Conservation (phyloP, 306 rosid genomes). For the Fagus sylvatica region DNA sequence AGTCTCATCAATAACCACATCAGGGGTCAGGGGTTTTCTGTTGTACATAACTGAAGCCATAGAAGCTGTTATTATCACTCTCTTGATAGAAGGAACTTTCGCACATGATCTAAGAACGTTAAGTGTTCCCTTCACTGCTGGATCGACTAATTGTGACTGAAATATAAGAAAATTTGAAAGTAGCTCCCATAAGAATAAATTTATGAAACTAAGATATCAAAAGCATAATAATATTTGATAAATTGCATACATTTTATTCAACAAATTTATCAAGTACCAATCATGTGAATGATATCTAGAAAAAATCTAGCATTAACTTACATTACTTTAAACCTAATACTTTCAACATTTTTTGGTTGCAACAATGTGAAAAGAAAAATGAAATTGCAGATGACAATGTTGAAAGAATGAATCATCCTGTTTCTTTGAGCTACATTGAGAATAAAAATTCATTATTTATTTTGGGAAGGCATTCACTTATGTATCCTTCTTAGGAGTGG, state of each 20-base stretch:
- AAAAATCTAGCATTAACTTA: neutral
- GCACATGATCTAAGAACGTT: constrained; percentile 26
- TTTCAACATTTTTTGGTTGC: neutral
- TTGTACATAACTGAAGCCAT: neutral
- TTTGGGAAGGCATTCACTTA: neutral
- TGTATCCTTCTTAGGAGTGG: neutral
- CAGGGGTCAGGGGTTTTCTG: constrained; percentile 18
- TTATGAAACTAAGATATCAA: neutral
- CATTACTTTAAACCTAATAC: neutral
- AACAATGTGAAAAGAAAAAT: neutral
- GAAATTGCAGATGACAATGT: neutral
- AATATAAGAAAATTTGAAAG: neutral
- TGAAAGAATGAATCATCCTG: neutral
- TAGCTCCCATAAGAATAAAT: neutral
- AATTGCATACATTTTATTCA: neutral
- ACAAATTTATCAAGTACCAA: neutral
- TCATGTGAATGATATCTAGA: neutral
- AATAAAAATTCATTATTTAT: neutral
- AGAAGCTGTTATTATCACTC: constrained; percentile 33
- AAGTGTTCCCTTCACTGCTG: constrained; percentile 30
- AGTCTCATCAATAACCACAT: constrained; percentile 31
- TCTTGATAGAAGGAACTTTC: constrained; percentile 19
- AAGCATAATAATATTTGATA: neutral
- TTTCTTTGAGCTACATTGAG: neutral
- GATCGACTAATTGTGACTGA: constrained; percentile 24